These are phyloP conservation scores for Asclepias syriaca DNA, from an alignment of 257 asterid species.

Conservation along the genomic window DNA sequence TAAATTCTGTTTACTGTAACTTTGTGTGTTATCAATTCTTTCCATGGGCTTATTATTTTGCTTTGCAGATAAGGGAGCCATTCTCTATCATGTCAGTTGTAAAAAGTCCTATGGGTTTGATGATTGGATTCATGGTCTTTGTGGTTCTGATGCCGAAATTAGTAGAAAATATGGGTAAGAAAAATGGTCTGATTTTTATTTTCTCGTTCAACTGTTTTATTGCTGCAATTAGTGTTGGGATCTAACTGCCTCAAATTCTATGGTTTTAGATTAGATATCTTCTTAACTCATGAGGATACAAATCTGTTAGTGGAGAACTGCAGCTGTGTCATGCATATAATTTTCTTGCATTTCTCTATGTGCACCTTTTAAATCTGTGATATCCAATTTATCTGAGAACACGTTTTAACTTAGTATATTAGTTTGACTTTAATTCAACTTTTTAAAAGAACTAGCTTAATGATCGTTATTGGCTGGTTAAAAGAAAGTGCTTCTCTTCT, in stretches of 20 bases:
- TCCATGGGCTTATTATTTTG: slow-evolving; percentile 6
- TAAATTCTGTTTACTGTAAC: neutral
- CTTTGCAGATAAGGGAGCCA: slow-evolving; percentile 80
- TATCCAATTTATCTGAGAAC: neutral
- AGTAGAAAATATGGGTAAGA: slow-evolving; percentile 73
- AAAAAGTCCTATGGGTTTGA: slow-evolving; percentile 98
- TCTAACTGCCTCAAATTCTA: neutral
- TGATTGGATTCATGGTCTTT: slow-evolving; percentile 91
- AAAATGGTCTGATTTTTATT: slow-evolving; percentile 1
- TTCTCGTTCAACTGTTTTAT: neutral
- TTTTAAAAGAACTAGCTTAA: neutral
- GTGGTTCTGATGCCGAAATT: slow-evolving; percentile 94
- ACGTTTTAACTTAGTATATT: no score
- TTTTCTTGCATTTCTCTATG: neutral
- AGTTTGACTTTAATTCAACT: neutral
- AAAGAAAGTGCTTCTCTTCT: neutral
- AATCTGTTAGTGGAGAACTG: neutral
- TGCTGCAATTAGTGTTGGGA: neutral
- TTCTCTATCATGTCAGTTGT: slow-evolving; percentile 61
- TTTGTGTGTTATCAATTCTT: neutral
- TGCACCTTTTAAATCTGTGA: neutral
- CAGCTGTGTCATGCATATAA: neutral
- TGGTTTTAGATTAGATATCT: neutral
- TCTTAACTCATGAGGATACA: neutral
- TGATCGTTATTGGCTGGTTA: neutral